Conservation (phyloP, 2,329 filamentous ascomycete species). For the Exophiala sideris region DNA sequence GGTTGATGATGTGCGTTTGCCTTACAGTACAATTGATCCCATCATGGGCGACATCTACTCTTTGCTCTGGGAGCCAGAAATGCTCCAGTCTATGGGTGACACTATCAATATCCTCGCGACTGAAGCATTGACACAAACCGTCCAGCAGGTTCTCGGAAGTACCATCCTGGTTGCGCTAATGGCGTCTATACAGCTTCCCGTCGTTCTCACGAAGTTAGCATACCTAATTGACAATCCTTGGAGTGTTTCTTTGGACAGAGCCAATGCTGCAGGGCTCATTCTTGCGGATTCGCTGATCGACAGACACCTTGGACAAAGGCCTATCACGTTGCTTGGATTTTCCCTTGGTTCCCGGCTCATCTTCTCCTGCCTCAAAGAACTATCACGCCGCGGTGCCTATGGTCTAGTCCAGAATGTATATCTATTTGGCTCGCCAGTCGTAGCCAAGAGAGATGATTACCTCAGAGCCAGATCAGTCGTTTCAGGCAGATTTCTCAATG, state of each 20-base stretch:
- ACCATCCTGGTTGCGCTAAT: constrained; percentile 87
- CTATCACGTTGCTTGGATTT: constrained; percentile 91
- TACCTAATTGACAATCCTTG: constrained; percentile 98
- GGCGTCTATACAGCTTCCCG: constrained; percentile 86
- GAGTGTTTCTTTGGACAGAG: constrained; percentile 92
- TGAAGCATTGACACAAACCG: constrained; percentile 92
- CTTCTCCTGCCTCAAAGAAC: constrained; percentile 83
- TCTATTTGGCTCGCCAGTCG: constrained; percentile 86
- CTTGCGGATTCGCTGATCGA: constrained; percentile 91
- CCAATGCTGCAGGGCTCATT: constrained; percentile 83
- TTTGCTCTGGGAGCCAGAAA: constrained; percentile 94
- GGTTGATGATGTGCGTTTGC: constrained; percentile 90
- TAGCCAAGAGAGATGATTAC: constrained; percentile 89
- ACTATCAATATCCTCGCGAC: constrained; percentile 98
- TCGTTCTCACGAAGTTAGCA: constrained; percentile 86
- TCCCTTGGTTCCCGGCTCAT: constrained; percentile 90
- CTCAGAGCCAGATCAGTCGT: constrained; percentile 77
- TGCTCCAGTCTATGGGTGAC: constrained; percentile 95
- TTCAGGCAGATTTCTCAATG: constrained; percentile 89
- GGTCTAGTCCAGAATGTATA: constrained; percentile 94
- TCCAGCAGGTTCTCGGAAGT: constrained; percentile 90
- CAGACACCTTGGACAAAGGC: constrained; percentile 82
- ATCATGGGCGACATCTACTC: constrained; percentile 99
- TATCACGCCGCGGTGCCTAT: constrained; percentile 76
- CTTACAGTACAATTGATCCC: constrained; percentile 93